Conservation (phyloP, 169 alveolate species). For the Eimeria praecox region DNA sequence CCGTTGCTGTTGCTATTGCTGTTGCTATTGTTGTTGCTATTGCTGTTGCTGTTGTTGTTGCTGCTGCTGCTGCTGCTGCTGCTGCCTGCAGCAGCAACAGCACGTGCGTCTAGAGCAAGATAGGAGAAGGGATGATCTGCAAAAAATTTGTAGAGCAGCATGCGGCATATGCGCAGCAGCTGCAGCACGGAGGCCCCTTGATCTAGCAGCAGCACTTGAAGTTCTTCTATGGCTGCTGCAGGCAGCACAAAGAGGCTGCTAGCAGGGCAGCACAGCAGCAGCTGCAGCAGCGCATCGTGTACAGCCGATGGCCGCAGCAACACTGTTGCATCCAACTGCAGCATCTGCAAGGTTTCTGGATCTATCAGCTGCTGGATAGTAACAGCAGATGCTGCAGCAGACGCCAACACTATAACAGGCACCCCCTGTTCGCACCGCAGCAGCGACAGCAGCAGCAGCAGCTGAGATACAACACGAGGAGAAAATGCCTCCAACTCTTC, state of each 20-base stretch:
- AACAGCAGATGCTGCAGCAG: constrained; percentile 73
- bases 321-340: constrained; percentile 71
- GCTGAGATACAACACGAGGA: constrained; percentile 16
- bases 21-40: background rate
- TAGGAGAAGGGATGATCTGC: constrained; percentile 73
- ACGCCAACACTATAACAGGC: constrained; percentile 49
- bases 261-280: constrained; percentile 79
- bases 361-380: constrained; percentile 69
- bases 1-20: background rate
- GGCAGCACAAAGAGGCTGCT: constrained; percentile 73
- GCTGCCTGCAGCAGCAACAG: constrained; percentile 33
- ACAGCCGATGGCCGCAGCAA: constrained; percentile 78
- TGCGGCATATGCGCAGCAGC: constrained; percentile 34
- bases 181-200: constrained; percentile 76
- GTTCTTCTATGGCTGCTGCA: constrained; percentile 51
- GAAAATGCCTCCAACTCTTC: constrained; percentile 80
- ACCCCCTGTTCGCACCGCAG: constrained; percentile 47
- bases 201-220: constrained; percentile 67
- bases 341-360: constrained; percentile 50
- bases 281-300: constrained; percentile 75
- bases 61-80: constrained; percentile 30
- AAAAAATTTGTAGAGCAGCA: constrained; percentile 56
- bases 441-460: constrained; percentile 78
- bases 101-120: constrained; percentile 49
- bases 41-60: background rate